Conservation (phyloP, 805 yeast species). For the Kazachstania viticola region DNA sequence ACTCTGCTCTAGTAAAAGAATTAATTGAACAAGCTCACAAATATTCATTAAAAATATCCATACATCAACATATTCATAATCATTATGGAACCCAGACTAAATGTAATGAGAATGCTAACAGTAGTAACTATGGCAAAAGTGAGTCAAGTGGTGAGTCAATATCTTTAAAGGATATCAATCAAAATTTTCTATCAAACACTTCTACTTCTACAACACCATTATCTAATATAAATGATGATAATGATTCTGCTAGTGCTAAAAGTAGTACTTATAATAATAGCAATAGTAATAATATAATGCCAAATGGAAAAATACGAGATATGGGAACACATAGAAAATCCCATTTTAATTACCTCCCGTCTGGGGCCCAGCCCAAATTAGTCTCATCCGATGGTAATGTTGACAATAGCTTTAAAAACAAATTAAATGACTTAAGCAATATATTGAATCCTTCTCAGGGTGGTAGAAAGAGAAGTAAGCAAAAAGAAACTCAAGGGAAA, state of each 20-base stretch:
- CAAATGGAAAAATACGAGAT: too few species aligned
- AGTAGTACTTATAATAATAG: slow-evolving; percentile 1
- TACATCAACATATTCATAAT: slow-evolving; percentile 81
- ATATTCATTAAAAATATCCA: slow-evolving; percentile 47
- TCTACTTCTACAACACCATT: background rate
- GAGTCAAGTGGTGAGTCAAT: too few species aligned
- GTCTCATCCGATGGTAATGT: slow-evolving; percentile 45
- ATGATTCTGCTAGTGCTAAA: background rate
- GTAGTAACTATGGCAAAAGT: background rate
- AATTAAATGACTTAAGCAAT: slow-evolving; percentile 34
- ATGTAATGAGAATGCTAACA: background rate
- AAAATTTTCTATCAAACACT: too few species aligned
- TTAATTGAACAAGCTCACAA: slow-evolving; percentile 50
- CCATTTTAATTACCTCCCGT: slow-evolving; percentile 67
- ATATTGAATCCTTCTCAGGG: slow-evolving; percentile 30
- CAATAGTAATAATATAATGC: slow-evolving; percentile 12
- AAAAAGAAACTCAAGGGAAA: too few species aligned
- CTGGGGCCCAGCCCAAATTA: slow-evolving; percentile 61
- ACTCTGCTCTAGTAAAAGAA: slow-evolving; percentile 43
- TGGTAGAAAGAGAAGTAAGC: too few species aligned
- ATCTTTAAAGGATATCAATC: too few species aligned
- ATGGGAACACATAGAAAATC: slow-evolving; percentile 46
- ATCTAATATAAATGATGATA: background rate
- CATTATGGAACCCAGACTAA: slow-evolving; percentile 35
- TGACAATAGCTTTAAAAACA: too few species aligned